Base-by-base conservation (phyloP, 2,329 filamentous ascomycete genomes). In the Beauveria australis region DNA sequence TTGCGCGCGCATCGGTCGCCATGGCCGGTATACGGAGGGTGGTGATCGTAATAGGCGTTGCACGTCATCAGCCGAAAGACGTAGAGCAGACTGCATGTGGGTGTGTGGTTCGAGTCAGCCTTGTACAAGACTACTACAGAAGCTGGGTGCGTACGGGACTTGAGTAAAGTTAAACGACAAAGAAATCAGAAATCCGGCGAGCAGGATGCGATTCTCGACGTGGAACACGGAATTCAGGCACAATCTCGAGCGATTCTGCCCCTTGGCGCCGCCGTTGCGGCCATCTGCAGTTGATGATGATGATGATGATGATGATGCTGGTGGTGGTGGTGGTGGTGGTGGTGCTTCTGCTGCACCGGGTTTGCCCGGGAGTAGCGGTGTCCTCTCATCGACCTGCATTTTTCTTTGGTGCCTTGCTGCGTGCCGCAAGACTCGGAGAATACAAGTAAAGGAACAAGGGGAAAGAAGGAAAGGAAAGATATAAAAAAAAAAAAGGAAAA, bases 51-150 rank as follows among this genome's bases (percentile, higher is more conserved):
- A 69, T 85, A 91, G 56, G 81, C 79, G 59, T 90, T 84, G 71
- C 88, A 91, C 54, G 84, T 85, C 86, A 90, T 89, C 1, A 88
- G 69, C 61, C 85, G 84, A 66, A 90, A 89, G 26, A 87, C 84
- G 70, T 87, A 88, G 51, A 88, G 73, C 5, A 81, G 72, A 3
- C 78, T 76, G 14, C 8, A 5, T 40, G 54, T 37, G 33, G 30
- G 10, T 33, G 12, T 14, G 33, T 6, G 33, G 5, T 37, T 37
- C 12, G 33, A 14, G 33, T 37, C 33, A 37, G 33, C 33, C 5
- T 37, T 5, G 4, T 37, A 37, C 33, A 37, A 37, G 33, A 37
- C 33, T 12, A 37, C 12, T 37, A 37, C 33, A 37, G 33, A 14
- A 14, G 33, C 33, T 37, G 33, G 33, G 33, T 14, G 72, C 77